phyloP scores from a whole-genome alignment of 106 monocot species.

The Phalaenopsis aphrodite region DNA sequence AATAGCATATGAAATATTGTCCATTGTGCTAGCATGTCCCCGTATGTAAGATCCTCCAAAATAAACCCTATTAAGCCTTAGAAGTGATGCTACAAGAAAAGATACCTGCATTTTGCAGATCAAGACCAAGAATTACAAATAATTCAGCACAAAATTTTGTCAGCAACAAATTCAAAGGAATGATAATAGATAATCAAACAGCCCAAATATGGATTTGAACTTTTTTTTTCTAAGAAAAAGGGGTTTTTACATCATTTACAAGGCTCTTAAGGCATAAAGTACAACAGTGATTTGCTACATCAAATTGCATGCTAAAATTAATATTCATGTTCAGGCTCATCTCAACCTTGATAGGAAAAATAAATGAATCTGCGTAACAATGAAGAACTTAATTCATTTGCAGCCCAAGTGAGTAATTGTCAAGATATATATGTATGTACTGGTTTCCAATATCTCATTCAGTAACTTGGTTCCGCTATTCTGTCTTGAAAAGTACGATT shows the following conservation, averaged over 20 bases:
- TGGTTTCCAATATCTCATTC: too few relatives aligned
- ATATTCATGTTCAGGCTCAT: too few relatives aligned
- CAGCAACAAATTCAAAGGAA: background rate
- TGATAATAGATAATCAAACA: background rate
- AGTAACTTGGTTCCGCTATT: too few relatives aligned
- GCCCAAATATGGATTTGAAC: background rate
- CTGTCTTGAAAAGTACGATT: too few relatives aligned
- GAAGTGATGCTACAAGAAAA: constrained; percentile 53
- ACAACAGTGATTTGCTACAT: background rate
- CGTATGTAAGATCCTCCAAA: constrained; percentile 80
- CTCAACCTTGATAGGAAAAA: background rate
- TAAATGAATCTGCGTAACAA: background rate
- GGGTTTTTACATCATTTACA: background rate
- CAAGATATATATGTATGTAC: too few relatives aligned
- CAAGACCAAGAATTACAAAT: background rate
- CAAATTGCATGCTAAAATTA: background rate
- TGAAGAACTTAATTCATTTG: too few relatives aligned
- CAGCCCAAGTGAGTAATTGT: too few relatives aligned
- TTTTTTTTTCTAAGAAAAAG: background rate
- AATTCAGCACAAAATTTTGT: background rate
- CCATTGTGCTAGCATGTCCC: constrained; percentile 65
- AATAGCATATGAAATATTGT: constrained; percentile 75
- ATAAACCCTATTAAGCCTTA: constrained; percentile 49
- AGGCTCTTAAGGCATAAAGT: background rate
- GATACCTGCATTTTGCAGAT: constrained; percentile 27